Evolutionary conservation across 495 filamentous ascomycete species (phyloP), one percentile per base, ranked within the genome.

Genomic region (Neurospora sp.): DNA sequence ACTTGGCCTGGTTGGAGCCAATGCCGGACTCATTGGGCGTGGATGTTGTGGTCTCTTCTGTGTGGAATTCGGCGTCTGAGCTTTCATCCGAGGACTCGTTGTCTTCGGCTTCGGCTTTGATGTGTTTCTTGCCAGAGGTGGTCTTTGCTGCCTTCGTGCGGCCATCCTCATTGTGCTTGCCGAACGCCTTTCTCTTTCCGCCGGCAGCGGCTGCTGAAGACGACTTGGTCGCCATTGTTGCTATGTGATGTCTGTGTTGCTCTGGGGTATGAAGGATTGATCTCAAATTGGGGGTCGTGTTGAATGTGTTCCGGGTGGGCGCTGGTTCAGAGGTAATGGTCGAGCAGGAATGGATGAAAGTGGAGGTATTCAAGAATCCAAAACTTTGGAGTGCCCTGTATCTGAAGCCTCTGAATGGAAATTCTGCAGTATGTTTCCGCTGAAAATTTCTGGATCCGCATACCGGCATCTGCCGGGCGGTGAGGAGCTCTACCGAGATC

Each of bases 141-240:
- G 79, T 81, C 76, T 84, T 88, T 13, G 82, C 79, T 73, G 88
- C 88, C 76, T 88, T 89, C 71, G 74, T 70, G 15, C 75, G 75
- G 40, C 39, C 69, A 17, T 76, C 79, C 17, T 75, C 76, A 59
- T 71, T 72, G 48, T 79, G 76, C 70, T 86, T 86, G 69, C 76
- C 81, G 54, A 74, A 74, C 45, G 78, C 79, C 76, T 87, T 86
- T 70, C 85, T 81, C 75, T 86, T 87, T 8, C 75, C 77, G 36
- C 77, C 76, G 5, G 72, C 40, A 17, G 72, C 70, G 17, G 77
- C 74, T 37, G 72, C 70, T 70, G 75, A 69, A 74, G 77, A 78
- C 66, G 59, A 73, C 79, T 79, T 81, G 71, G 76, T 74, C 48
- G 66, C 76, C 77, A 76, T 78, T 70, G 36, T 72, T 59, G 45